Conservation (phyloP, 2,329 filamentous ascomycete genomes). For the Ceratocystis destructans region DNA sequence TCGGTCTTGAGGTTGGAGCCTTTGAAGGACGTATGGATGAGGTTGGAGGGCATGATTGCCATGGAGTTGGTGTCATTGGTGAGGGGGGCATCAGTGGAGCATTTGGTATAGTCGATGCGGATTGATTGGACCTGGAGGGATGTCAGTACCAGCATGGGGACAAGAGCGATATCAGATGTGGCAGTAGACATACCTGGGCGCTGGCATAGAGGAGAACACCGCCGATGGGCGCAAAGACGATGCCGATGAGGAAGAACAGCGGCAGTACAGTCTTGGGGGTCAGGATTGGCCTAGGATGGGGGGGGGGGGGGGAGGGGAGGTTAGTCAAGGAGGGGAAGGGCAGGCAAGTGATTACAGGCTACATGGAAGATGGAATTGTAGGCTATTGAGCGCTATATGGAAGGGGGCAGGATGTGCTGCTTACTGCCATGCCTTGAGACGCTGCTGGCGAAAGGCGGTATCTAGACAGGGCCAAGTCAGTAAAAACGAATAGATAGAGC, state of each 20-base stretch:
- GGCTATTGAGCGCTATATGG: background rate
- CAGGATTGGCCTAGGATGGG: conserved; percentile 58
- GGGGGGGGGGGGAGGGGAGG: background rate
- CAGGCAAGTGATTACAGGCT: conserved; percentile 26
- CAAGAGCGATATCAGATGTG: background rate
- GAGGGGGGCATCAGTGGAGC: conserved; percentile 42
- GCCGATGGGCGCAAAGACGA: conserved; percentile 89
- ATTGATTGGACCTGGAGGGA: conserved; percentile 70
- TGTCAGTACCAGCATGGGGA: conserved; percentile 4
- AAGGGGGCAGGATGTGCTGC: conserved; percentile 29
- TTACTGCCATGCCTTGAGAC: conserved; percentile 97
- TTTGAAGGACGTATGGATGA: conserved; percentile 61
- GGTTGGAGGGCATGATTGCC: conserved; percentile 38
- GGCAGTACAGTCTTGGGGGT: conserved; percentile 89
- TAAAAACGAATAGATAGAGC: background rate
- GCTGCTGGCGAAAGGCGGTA: conserved; percentile 92
- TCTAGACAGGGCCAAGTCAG: conserved; percentile 38
- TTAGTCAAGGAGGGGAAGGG: background rate
- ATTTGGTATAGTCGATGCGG: conserved; percentile 78
- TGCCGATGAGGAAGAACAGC: conserved; percentile 77
- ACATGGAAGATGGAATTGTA: conserved; percentile 32
- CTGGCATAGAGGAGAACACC: conserved; percentile 78
- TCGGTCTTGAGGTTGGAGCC: conserved; percentile 29
- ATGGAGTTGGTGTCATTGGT: conserved; percentile 28
- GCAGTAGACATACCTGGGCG: conserved; percentile 44